Conservation (phyloP, 192 early-diverging fungal species). For the Chytriomyces sp. region DNA sequence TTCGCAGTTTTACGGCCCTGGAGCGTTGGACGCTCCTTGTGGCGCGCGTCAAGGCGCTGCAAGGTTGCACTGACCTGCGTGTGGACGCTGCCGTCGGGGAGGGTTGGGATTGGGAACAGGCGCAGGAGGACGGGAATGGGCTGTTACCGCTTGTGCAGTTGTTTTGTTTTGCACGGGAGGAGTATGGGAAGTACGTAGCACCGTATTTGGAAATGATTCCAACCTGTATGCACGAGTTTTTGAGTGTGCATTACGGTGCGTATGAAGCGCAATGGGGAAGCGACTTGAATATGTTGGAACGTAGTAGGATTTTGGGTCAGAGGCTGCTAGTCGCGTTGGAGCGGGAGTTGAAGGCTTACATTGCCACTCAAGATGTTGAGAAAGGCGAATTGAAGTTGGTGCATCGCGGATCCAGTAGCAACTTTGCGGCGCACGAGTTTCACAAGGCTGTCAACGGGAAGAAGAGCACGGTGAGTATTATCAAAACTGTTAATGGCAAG, state of each 20-base stretch:
- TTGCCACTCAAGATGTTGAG: neutral
- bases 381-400: neutral
- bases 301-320: neutral
- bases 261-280: neutral
- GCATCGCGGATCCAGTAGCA: neutral
- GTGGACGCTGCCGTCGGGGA: neutral
- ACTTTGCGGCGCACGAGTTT: neutral
- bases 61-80: neutral
- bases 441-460: neutral
- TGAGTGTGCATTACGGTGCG: neutral
- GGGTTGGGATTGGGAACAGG: neutral
- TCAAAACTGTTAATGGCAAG: neutral
- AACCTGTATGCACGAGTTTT: neutral
- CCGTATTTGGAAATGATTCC: neutral
- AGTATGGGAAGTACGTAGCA: neutral
- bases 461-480: neutral
- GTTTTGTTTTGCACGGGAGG: neutral
- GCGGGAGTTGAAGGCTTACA: neutral
- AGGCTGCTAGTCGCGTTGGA: neutral
- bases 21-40: neutral
- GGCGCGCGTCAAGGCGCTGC: neutral
- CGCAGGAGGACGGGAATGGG: neutral
- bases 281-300: neutral
- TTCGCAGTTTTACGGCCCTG: neutral
- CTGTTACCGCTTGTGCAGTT: neutral